Base-by-base conservation (phyloP, 108 stramenopile genomes). In the Pseudonitzschia pungens region DNA sequence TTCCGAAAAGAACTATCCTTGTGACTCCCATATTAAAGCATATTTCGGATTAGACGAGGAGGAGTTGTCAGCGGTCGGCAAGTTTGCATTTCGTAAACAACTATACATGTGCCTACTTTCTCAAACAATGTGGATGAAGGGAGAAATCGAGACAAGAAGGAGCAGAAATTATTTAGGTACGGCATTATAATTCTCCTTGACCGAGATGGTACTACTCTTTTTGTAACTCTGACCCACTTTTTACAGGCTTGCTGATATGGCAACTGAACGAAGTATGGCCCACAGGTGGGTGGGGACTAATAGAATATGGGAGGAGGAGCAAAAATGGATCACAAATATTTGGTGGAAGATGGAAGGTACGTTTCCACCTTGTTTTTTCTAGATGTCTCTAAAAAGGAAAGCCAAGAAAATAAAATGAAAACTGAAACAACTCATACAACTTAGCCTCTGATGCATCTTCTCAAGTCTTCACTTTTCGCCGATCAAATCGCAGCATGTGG, bases 211-310 rank as follows among this genome's bases (percentile, higher is more conserved):
- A 48, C 45, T 11, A 14, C 18, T 18, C 5, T 48, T 48, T 48
- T 18, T 14, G 18, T 11, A 18, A 8, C 14, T 48, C 45, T 48
- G 16, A 48, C 45, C 16, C 16, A 48, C 26, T 55, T 24, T 55
- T 20, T 20, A 55, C 9, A 55, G 54, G 54, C 54, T 55, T 55
- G 11, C 44, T 89, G 50, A 68, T 83, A 42, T 89, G 88, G 88
- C 85, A 86, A 52, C 42, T 86, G 32, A 86, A 86, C 55, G 88
- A 89, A 62, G 84, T 75, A 43, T 89, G 85, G 85, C 85, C 85
- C 4, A 88, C 87, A 5, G 87, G 87, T 32, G 83, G 84, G 27
- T 88, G 84, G 84, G 84, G 87, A 26, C 62, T 65, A 15, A 20
- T 88, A 16, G 87, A 88, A 57, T 85, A 88, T 72, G 21, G 51